phyloP scores from a whole-genome alignment of 371 early-diverging fungal species.

The Circinella minor region DNA sequence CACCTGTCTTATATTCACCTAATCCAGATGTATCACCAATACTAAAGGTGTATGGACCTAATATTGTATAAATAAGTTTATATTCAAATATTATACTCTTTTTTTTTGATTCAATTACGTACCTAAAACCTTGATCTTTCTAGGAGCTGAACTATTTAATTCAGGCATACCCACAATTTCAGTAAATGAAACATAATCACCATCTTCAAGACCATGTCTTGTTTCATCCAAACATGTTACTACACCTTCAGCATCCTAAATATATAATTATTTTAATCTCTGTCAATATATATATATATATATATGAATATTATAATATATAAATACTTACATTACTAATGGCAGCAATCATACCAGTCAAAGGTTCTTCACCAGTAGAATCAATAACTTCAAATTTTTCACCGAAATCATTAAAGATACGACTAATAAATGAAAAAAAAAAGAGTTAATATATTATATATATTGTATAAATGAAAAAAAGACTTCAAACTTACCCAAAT shows the following conservation, averaged over 20 bases:
- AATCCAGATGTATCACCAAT: conserved; percentile 89
- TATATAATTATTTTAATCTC: not conserved
- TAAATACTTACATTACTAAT: conserved; percentile 64
- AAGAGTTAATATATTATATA: not conserved
- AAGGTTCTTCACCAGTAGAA: conserved; percentile 93
- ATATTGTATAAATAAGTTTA: not conserved
- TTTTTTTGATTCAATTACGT: not conserved
- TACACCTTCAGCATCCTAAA: conserved; percentile 81
- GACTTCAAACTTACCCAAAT: conserved; percentile 73
- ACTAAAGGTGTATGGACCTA: conserved; percentile 93
- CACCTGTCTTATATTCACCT: conserved; percentile 81
- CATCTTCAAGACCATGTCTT: conserved; percentile 96
- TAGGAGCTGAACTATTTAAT: conserved; percentile 83
- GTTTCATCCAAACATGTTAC: conserved; percentile 97
- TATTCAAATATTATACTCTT: not conserved
- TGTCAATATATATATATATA: no score
- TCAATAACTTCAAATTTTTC: conserved; percentile 88
- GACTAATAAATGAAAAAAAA: conserved; percentile 30
- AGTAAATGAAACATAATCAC: conserved; percentile 93
- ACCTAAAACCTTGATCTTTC: conserved; percentile 83
- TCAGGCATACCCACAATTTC: conserved; percentile 94
- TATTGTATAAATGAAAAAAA: no score
- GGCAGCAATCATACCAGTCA: conserved; percentile 94
- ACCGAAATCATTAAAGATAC: conserved; percentile 98
- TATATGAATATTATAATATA: not conserved